Conservation (phyloP, 768 basidiomycete species). For the Melanogaster broomeanus region DNA sequence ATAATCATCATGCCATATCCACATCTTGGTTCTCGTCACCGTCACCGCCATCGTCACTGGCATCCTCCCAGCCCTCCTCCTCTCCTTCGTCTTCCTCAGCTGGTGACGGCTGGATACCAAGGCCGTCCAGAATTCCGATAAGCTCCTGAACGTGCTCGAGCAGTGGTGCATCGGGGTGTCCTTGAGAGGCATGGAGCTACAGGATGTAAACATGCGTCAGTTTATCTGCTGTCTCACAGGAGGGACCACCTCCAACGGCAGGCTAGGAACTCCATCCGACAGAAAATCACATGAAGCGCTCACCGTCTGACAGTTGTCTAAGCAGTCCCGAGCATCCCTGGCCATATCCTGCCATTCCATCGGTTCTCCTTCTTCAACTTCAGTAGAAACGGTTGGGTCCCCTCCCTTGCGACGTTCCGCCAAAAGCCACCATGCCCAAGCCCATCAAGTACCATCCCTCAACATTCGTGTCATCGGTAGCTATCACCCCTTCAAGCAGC, state of each 20-base stretch:
- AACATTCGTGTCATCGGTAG: slow-evolving; percentile 80
- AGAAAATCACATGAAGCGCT: slow-evolving; percentile 24
- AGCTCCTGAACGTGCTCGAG: slow-evolving; percentile 78
- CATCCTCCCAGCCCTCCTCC: slow-evolving; percentile 60
- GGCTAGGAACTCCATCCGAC: neutral
- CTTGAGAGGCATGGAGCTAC: slow-evolving; percentile 71
- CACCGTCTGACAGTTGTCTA: slow-evolving; percentile 83
- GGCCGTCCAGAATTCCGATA: slow-evolving; percentile 60
- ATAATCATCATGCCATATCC: slow-evolving; percentile 48
- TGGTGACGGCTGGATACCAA: slow-evolving; percentile 66
- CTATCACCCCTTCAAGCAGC: slow-evolving; percentile 77
- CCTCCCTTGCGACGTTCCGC: slow-evolving; percentile 67
- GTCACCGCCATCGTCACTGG: slow-evolving; percentile 60
- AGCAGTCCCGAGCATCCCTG: slow-evolving; percentile 74
- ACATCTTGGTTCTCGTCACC: slow-evolving; percentile 54
- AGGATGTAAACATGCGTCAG: neutral
- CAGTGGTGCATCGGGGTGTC: slow-evolving; percentile 74
- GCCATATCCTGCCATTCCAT: slow-evolving; percentile 78
- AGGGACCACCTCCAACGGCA: neutral
- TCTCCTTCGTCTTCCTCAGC: slow-evolving; percentile 49
- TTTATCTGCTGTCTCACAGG: neutral
- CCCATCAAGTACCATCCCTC: slow-evolving; percentile 96
- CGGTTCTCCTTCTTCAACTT: slow-evolving; percentile 36
- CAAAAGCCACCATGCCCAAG: slow-evolving; percentile 89
- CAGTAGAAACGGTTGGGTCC: slow-evolving; percentile 42